phyloP scores from a whole-genome alignment of 306 rosid genomes.

The Citrullus mucosospermus region DNA sequence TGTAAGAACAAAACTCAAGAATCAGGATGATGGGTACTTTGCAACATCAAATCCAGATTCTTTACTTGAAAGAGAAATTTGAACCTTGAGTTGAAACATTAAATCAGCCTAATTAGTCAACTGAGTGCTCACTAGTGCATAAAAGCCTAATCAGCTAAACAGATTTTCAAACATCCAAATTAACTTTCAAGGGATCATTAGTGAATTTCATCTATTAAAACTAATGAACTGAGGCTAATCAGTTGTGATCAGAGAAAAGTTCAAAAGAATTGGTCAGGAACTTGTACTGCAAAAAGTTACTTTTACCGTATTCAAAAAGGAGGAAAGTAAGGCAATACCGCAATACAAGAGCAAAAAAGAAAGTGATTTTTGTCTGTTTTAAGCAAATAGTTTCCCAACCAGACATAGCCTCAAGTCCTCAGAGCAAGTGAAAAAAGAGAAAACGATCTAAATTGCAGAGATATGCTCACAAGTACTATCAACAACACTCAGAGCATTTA shows the following conservation, averaged over 20 bases:
- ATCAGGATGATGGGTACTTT: not conserved
- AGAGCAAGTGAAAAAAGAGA: not conserved
- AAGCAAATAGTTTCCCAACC: constrained; percentile 1
- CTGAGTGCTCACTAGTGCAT: not conserved
- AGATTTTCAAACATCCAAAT: not conserved
- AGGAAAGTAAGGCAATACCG: constrained; percentile 1
- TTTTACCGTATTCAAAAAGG: not conserved
- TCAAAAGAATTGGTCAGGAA: constrained; percentile 1
- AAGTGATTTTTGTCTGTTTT: constrained; percentile 4
- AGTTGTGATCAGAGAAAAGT: not conserved
- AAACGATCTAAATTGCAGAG: constrained; percentile 8
- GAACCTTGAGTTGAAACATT: not conserved
- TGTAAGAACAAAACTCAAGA: not conserved
- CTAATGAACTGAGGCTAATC: not conserved
- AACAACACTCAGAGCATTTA: constrained; percentile 8
- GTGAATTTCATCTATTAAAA: not conserved
- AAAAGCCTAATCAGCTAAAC: not conserved
- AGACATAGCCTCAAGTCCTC: not conserved
- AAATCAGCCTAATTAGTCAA: not conserved
- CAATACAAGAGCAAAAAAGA: not conserved
- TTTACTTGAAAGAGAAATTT: not conserved
- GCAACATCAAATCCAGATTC: not conserved
- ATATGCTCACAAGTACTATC: constrained; percentile 5
- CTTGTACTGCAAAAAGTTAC: not conserved
- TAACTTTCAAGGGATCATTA: not conserved